Evolutionary conservation across 1,284 basidiomycete genomes (phyloP).

Genomic region (Paramarasmius palmivorus): DNA sequence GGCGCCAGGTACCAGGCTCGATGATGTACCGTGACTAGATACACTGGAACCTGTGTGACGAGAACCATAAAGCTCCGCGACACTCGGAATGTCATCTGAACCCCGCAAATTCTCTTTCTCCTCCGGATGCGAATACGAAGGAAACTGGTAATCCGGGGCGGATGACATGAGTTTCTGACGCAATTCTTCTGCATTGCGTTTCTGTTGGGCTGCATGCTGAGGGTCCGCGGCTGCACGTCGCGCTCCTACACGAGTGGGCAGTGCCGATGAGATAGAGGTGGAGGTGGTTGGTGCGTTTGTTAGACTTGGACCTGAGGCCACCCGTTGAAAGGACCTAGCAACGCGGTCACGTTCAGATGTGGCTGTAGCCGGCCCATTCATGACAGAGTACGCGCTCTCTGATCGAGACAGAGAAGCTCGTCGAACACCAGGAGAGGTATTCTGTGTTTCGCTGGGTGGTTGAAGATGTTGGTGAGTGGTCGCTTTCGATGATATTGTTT

Average conservation of each 20-base stretch:
- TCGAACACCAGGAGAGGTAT: conserved; percentile 35
- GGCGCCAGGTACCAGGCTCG: neutral
- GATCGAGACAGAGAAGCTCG: conserved; percentile 63
- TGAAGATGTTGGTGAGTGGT: conserved; percentile 9
- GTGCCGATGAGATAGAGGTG: conserved; percentile 28
- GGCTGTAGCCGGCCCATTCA: conserved; percentile 24
- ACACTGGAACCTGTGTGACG: conserved; percentile 23
- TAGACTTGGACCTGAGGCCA: conserved; percentile 56
- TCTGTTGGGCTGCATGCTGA: conserved; percentile 34
- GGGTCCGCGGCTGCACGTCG: conserved; percentile 17
- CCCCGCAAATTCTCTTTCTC: conserved; percentile 14
- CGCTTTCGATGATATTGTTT: neutral
- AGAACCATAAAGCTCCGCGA: conserved; percentile 12
- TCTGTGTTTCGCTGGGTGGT: conserved; percentile 28
- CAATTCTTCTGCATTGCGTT: conserved; percentile 38
- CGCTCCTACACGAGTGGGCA: conserved; percentile 23
- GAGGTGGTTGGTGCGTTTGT: conserved; percentile 23
- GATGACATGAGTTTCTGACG: conserved; percentile 3
- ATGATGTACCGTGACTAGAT: neutral
- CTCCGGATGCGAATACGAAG: conserved; percentile 14
- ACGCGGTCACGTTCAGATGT: conserved; percentile 23
- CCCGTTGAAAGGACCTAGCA: conserved; percentile 57
- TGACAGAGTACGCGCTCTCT: conserved; percentile 53
- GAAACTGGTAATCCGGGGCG: neutral
- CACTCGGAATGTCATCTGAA: conserved; percentile 5